These are phyloP conservation scores for Salvia rosmarinus DNA, from an alignment of 257 asterid genomes.

Conservation along the genomic window DNA sequence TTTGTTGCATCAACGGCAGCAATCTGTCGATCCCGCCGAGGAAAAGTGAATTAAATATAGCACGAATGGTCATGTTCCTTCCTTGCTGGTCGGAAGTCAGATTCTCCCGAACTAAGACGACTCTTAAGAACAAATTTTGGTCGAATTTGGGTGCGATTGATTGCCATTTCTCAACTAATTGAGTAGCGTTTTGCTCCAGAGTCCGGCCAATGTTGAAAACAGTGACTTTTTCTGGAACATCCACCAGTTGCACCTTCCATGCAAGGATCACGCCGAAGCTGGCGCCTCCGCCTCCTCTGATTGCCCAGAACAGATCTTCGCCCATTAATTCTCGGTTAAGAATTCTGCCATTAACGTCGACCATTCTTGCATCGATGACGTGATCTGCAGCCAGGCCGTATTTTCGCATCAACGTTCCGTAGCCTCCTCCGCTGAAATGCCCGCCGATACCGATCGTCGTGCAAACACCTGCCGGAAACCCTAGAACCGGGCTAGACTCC, in stretches of 20 bases:
- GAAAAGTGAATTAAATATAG: conserved; percentile 5
- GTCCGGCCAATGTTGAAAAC: conserved; percentile 33
- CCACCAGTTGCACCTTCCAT: conserved; percentile 27
- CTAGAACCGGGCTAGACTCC: conserved; percentile 38
- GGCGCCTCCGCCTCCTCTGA: conserved; percentile 42
- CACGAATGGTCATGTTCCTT: conserved; percentile 5
- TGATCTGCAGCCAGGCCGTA: conserved; percentile 35
- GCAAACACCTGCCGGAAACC: conserved; percentile 37
- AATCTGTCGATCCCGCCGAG: conserved; percentile 19
- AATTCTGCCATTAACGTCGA: conserved; percentile 34
- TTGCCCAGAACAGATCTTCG: conserved; percentile 44
- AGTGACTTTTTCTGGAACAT: conserved; percentile 37
- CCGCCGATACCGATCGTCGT: conserved; percentile 46
- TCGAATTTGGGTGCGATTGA: not conserved
- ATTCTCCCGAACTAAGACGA: not conserved
- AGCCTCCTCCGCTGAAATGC: conserved; percentile 51
- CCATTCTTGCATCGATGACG: conserved; percentile 39
- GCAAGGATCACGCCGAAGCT: conserved; percentile 41
- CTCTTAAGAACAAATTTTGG: conserved; percentile 2
- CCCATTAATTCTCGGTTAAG: conserved; percentile 38
- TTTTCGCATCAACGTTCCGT: conserved; percentile 41
- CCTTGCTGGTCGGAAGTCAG: not conserved
- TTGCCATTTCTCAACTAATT: conserved; percentile 16
- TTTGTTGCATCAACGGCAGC: conserved; percentile 20
- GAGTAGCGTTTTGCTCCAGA: conserved; percentile 21